Evolutionary conservation across 1,284 basidiomycete species (phyloP).

Genomic region (Athelia sp.): DNA sequence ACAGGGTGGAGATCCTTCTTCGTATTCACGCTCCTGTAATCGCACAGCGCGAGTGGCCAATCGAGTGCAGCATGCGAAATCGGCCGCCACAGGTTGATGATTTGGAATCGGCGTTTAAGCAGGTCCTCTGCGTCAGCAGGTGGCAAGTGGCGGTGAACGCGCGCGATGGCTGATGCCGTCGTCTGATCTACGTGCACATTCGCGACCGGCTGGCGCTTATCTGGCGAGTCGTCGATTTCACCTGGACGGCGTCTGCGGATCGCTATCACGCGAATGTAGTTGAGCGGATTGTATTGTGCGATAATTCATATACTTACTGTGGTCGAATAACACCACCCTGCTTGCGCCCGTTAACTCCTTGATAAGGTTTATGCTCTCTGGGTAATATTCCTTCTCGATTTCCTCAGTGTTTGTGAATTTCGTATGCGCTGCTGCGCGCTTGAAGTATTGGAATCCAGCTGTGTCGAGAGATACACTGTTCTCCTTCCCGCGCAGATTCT

Average conservation of each 20-base stretch:
- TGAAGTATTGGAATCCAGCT: constrained; percentile 47
- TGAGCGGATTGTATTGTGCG: not conserved
- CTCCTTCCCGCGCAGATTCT: constrained; percentile 42
- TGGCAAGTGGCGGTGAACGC: constrained; percentile 49
- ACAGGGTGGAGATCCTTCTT: constrained; percentile 39
- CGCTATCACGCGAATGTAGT: constrained; percentile 20
- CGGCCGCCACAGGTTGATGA: constrained; percentile 68
- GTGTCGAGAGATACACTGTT: constrained; percentile 37
- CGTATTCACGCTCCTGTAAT: constrained; percentile 42
- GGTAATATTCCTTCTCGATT: constrained; percentile 51
- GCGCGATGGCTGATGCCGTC: constrained; percentile 36
- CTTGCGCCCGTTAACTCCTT: constrained; percentile 59
- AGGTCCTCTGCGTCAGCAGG: constrained; percentile 38
- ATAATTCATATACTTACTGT: constrained; percentile 38
- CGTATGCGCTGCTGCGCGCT: constrained; percentile 35
- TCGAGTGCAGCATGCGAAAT: constrained; percentile 44
- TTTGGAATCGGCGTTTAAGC: constrained; percentile 51
- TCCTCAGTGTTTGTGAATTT: constrained; percentile 42
- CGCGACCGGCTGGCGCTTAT: constrained; percentile 41
- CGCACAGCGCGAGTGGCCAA: constrained; percentile 54
- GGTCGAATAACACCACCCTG: constrained; percentile 56
- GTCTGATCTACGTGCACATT: constrained; percentile 59
- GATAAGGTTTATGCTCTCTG: constrained; percentile 52
- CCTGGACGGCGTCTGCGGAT: constrained; percentile 36
- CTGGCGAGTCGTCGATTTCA: constrained; percentile 28